Evolutionary conservation across 352 stramenopile genomes (phyloP), one percentile per base, ranked within the genome.

Genomic region (Phytophthora ohioensis): DNA sequence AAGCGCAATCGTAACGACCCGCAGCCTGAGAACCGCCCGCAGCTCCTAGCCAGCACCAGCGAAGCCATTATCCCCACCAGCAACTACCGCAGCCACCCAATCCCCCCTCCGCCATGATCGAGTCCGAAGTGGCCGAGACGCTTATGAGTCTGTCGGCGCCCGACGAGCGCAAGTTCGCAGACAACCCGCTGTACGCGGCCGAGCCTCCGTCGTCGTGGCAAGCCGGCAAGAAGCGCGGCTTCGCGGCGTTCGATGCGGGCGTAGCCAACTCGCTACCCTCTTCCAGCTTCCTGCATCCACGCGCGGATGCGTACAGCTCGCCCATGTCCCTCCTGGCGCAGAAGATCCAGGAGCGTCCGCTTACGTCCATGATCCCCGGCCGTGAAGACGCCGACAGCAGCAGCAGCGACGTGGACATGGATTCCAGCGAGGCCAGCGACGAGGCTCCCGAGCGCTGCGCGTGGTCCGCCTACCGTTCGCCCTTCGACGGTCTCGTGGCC

Each of bases 121-220:
- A 93, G 59, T 84, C 69, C 32, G 86, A 93, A 78, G 81, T 87
- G 38, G 86, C 86, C 45, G 82, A 92, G 72, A 92, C 82, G 55
- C 84, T 93, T 66, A 92, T 93, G 82, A 92, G 86, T 59, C 77
- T 93, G 13, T 93, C 86, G 46, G 86, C 86, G 42, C 86, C 84
- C 0, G 84, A 93, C 70, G 84, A 92, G 69, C 81, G 81, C 76
- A 79, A 88, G 57, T 85, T 84, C 57, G 63, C 59, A 31, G 85
- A 84, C 32, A 80, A 80, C 15, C 84, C 85, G 35, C 79, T 93
- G 27, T 89, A 93, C 49, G 76, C 74, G 13, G 55, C 62, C 27
- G 83, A 90, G 34, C 74, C 80, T 27, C 85, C 79, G 7, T 76
- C 67, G 10, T 64, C 57, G 5, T 91, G 85, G 85, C 85, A 90